Evolutionary conservation across 2,329 filamentous ascomycete species (phyloP).

Genomic region (Magnaporthiopsis rhizophila): DNA sequence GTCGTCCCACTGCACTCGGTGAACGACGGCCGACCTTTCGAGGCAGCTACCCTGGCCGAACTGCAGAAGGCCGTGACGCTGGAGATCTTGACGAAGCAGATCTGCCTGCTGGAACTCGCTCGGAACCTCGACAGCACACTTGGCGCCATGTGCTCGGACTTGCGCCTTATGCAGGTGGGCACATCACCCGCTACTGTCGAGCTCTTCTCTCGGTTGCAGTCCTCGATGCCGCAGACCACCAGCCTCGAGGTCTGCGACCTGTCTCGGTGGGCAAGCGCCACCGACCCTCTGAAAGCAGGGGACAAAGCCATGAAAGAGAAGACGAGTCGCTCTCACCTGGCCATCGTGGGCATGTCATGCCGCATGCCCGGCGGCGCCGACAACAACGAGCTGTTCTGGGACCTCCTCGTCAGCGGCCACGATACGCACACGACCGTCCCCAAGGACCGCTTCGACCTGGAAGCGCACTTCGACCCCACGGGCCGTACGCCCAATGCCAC

Average conservation of each 20-base stretch:
- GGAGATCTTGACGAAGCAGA: conserved; percentile 2
- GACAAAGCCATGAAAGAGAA: not conserved
- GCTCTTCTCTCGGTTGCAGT: not conserved
- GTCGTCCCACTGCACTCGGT: not conserved
- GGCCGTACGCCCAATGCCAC: conserved; percentile 62
- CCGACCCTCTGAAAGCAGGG: too few species aligned
- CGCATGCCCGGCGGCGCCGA: conserved; percentile 49
- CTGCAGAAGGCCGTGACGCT: not conserved
- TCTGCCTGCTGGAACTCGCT: not conserved
- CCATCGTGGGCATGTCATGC: conserved; percentile 61
- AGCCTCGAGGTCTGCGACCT: not conserved
- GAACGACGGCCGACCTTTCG: not conserved
- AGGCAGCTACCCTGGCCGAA: not conserved
- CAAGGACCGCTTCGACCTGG: conserved; percentile 57
- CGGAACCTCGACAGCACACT: too few species aligned
- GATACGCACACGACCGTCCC: conserved; percentile 60
- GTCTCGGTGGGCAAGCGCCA: too few species aligned
- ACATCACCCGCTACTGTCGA: too few species aligned
- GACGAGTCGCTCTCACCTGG: conserved; percentile 30
- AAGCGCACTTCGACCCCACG: conserved; percentile 58
- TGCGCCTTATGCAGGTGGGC: not conserved
- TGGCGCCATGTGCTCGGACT: conserved; percentile 2
- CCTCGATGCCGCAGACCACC: not conserved
- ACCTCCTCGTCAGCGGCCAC: conserved; percentile 56
- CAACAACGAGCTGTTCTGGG: conserved; percentile 56